phyloP scores from a whole-genome alignment of 306 rosid genomes.

The Rosa chinensis region DNA sequence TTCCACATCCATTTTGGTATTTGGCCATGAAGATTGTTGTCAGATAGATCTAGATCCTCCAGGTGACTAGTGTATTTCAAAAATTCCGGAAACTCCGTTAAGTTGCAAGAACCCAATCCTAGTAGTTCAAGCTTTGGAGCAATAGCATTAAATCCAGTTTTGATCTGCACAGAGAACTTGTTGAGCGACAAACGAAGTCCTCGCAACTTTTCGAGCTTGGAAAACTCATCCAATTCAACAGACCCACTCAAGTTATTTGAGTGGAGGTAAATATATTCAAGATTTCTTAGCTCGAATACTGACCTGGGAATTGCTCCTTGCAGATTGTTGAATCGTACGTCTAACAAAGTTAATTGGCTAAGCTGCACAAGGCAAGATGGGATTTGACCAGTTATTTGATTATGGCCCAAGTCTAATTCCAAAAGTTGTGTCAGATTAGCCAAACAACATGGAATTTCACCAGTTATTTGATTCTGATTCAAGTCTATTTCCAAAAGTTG shows the following conservation, averaged over 20 bases:
- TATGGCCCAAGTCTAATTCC: background rate
- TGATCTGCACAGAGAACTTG: conserved; percentile 16
- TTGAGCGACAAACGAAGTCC: conserved; percentile 11
- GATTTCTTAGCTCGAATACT: background rate
- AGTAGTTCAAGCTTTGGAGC: background rate
- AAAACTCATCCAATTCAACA: conserved; percentile 12
- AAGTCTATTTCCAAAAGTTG: background rate
- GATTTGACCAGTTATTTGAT: background rate
- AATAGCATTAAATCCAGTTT: background rate
- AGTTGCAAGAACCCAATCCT: conserved; percentile 14
- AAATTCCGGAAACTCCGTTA: conserved; percentile 28
- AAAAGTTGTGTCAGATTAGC: conserved; percentile 7
- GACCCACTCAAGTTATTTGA: conserved; percentile 20
- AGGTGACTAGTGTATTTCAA: conserved; percentile 17
- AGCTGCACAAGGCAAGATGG: conserved; percentile 8
- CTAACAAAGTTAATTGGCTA: background rate
- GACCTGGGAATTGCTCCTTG: conserved; percentile 22
- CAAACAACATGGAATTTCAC: conserved; percentile 9
- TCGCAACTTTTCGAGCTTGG: background rate
- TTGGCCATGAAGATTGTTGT: conserved; percentile 34
- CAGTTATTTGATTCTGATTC: background rate
- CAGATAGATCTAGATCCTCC: conserved; percentile 3
- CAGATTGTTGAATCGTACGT: background rate
- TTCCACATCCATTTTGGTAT: conserved; percentile 37
- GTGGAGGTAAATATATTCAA: background rate